phyloP scores from a whole-genome alignment of 306 rosid genomes.

The Neltuma alba region DNA sequence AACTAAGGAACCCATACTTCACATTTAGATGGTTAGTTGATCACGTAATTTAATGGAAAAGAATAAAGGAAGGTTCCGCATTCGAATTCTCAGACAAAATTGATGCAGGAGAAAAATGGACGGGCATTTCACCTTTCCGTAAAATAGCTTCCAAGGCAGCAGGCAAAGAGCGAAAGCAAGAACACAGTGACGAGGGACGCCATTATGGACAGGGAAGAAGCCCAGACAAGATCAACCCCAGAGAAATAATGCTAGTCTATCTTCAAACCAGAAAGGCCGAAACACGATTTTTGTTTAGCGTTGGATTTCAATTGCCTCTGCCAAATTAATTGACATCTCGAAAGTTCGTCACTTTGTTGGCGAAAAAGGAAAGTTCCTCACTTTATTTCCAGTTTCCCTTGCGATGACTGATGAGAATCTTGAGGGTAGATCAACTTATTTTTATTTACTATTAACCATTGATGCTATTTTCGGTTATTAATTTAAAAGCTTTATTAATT shows the following conservation, averaged over 20 bases:
- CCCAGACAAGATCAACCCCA: neutral
- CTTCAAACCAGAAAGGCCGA: neutral
- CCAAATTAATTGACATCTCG: neutral
- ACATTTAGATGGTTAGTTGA: neutral
- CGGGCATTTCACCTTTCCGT: conserved; percentile 48
- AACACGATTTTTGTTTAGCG: neutral
- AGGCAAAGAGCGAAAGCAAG: conserved; percentile 40
- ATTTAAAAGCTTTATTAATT: no score
- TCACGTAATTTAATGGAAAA: neutral
- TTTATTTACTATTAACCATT: no score
- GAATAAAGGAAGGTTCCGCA: neutral
- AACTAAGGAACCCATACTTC: neutral
- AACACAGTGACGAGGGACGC: conserved; percentile 43
- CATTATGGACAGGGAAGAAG: conserved; percentile 36
- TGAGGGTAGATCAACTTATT: neutral
- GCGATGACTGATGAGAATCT: neutral
- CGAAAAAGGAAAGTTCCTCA: no score
- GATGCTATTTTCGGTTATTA: no score
- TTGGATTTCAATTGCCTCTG: neutral
- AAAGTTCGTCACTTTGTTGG: neutral
- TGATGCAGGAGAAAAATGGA: neutral
- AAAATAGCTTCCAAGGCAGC: conserved; percentile 33
- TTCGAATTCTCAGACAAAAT: neutral
- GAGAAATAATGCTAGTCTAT: neutral
- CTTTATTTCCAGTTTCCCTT: neutral